Conservation (phyloP, 139 green algal species). For the Closterium sp. region DNA sequence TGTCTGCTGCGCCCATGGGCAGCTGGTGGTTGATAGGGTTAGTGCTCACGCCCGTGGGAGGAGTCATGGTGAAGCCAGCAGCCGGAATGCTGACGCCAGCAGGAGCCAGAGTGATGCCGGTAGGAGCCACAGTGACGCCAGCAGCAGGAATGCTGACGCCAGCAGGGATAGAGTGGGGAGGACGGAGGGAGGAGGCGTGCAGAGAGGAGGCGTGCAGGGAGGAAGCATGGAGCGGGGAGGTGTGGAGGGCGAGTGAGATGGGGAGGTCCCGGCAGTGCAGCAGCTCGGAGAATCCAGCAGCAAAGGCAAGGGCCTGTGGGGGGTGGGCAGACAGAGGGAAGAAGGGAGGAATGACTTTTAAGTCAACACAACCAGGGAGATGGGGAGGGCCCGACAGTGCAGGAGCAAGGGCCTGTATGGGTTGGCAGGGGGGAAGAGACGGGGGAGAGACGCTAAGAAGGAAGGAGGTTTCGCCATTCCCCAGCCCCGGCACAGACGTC, state of each 20-base stretch:
- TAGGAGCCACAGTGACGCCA: background rate
- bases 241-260: background rate
- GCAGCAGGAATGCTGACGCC: background rate
- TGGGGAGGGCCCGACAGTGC: too few relatives aligned
- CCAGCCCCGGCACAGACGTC: too few relatives aligned
- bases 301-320: conserved; percentile 25
- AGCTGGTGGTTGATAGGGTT: background rate
- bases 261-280: background rate
- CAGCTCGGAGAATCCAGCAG: conserved; percentile 10
- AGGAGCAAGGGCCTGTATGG: too few relatives aligned
- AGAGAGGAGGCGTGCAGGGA: too few relatives aligned
- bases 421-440: too few relatives aligned
- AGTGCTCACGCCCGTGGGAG: too few relatives aligned
- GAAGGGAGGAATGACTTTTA: too few relatives aligned
- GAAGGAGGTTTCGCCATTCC: too few relatives aligned
- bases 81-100: background rate
- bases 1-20: background rate
- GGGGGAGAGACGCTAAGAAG: too few relatives aligned
- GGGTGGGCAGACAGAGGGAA: too few relatives aligned
- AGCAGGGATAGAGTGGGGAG: background rate
- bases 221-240: background rate
- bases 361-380: too few relatives aligned
- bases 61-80: too few relatives aligned
- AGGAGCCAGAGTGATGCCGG: background rate
- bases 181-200: background rate